These are phyloP conservation scores for Macrolepiota fuliginosa DNA, from an alignment of 768 basidiomycete species.

Conservation along the genomic window DNA sequence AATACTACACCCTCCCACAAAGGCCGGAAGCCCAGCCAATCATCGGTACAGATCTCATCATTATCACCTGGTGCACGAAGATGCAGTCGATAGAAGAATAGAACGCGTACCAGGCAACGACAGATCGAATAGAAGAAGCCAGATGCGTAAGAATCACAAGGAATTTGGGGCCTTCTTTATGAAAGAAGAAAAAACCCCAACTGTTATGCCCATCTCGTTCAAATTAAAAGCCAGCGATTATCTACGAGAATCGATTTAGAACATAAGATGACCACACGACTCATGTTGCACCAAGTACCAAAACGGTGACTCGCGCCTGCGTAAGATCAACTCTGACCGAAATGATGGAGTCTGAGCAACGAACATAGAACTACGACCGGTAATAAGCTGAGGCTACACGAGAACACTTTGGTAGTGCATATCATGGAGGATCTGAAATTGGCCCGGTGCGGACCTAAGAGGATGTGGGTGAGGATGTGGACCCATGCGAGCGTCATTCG, in stretches of 20 bases:
- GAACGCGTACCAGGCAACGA: not conserved
- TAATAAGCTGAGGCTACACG: too few species aligned
- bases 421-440: too few species aligned
- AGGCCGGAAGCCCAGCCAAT: slow-evolving; percentile 10
- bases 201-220: not conserved
- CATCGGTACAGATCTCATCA: not conserved
- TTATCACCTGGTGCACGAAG: not conserved
- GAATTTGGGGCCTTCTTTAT: not conserved
- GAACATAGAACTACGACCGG: too few species aligned
- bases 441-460: too few species aligned
- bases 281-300: not conserved
- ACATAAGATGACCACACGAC: not conserved
- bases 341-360: too few species aligned
- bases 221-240: not conserved
- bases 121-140: not conserved
- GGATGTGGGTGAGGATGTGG: too few species aligned
- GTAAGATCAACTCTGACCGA: too few species aligned
- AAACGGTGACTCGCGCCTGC: not conserved
- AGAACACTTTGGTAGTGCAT: too few species aligned
- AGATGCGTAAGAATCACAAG: not conserved
- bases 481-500: too few species aligned
- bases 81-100: not conserved
- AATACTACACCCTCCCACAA: slow-evolving; percentile 4
- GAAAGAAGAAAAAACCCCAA: not conserved
- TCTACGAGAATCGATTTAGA: not conserved